Conservation (phyloP, 768 basidiomycete genomes). For the Phaeotremella fagi region DNA sequence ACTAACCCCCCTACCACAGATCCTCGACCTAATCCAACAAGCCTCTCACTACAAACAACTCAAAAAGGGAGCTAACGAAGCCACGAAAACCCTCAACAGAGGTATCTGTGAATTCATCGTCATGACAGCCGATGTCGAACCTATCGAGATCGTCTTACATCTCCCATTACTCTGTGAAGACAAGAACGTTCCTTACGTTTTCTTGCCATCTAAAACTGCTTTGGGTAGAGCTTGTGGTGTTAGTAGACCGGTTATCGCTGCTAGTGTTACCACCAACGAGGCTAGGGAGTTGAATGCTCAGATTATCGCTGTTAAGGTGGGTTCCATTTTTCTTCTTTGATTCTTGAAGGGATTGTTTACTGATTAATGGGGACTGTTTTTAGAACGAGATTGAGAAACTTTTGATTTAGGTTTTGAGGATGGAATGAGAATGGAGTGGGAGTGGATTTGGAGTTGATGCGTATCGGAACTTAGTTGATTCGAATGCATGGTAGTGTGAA, state of each 20-base stretch:
- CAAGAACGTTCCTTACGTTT: slow-evolving; percentile 98
- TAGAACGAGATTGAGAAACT: slow-evolving; percentile 51
- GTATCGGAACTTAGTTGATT: not conserved
- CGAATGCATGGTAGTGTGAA: not conserved
- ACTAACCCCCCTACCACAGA: slow-evolving; percentile 53
- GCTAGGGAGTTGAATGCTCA: slow-evolving; percentile 83
- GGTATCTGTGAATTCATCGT: slow-evolving; percentile 98
- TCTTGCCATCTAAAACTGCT: slow-evolving; percentile 90
- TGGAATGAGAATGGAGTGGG: not conserved
- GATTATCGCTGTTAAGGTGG: slow-evolving; percentile 74
- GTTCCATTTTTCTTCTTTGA: slow-evolving; percentile 6
- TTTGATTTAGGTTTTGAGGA: slow-evolving; percentile 44
- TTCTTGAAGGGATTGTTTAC: not conserved
- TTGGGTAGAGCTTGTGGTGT: slow-evolving; percentile 95
- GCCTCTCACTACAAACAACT: slow-evolving; percentile 96
- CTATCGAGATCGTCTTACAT: slow-evolving; percentile 94
- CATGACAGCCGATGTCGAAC: slow-evolving; percentile 86
- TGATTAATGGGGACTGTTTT: not conserved
- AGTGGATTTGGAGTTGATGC: not conserved
- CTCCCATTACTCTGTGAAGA: slow-evolving; percentile 96
- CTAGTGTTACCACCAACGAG: slow-evolving; percentile 94
- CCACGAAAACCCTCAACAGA: slow-evolving; percentile 96
- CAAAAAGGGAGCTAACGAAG: slow-evolving; percentile 97
- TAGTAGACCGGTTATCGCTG: slow-evolving; percentile 87
- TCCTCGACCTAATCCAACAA: slow-evolving; percentile 91